Evolutionary conservation across 2,329 filamentous ascomycete genomes (phyloP).

Genomic region (Arthrobotrys sphaeroides): DNA sequence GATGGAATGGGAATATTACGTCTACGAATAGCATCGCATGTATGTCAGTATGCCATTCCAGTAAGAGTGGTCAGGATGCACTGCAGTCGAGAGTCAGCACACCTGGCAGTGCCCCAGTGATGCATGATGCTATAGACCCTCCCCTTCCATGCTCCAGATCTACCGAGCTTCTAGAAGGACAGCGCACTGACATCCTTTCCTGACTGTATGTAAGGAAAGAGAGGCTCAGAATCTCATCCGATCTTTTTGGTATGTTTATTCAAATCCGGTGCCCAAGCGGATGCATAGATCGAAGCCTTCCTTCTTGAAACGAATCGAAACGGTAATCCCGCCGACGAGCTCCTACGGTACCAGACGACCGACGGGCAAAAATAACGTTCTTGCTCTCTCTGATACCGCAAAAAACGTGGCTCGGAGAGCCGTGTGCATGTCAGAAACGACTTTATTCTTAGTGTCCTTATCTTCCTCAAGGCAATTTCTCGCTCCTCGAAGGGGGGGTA

Average conservation of each 20-base stretch:
- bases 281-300: conserved; percentile 41
- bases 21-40: conserved; percentile 27
- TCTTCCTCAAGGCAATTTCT: conserved; percentile 8
- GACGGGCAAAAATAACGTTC: conserved; percentile 41
- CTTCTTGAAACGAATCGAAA: conserved; percentile 53
- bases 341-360: conserved; percentile 52
- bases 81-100: conserved; percentile 37
- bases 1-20: conserved; percentile 14
- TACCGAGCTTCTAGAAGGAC: conserved; percentile 48
- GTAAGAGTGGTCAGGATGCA: conserved; percentile 17
- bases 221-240: conserved; percentile 48
- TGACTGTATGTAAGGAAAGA: not conserved
- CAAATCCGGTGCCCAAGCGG: conserved; percentile 23
- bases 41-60: not conserved
- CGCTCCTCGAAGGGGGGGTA: too few relatives aligned
- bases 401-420: conserved; percentile 52
- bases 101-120: conserved; percentile 29
- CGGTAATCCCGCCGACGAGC: conserved; percentile 52
- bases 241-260: conserved; percentile 32
- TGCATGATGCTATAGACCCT: conserved; percentile 32
- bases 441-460: conserved; percentile 33
- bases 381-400: conserved; percentile 22
- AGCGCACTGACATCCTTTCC: conserved; percentile 16
- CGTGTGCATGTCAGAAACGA: conserved; percentile 47
- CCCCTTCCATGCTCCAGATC: conserved; percentile 6